Percentiles rank a stretch among this genome's conserved stretches.
Evolutionary conservation across 345 rosid species (phyloP).

Genomic region (Eucalyptus marginata): DNA sequence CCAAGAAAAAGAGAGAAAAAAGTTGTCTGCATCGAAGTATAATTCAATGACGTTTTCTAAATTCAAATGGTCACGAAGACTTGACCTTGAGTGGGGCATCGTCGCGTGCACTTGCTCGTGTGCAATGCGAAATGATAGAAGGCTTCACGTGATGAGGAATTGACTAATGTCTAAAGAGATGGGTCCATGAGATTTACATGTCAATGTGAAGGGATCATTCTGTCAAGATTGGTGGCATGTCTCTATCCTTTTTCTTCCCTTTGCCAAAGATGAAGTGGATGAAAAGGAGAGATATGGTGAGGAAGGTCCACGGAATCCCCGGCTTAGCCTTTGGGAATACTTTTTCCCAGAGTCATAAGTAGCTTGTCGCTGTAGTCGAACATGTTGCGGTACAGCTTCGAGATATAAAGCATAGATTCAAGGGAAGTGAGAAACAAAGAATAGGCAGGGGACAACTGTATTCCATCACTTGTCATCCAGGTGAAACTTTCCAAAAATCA

Average conservation of each 20-base stretch:
- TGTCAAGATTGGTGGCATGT: not conserved
- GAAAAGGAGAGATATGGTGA: not conserved
- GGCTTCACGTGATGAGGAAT: not conserved
- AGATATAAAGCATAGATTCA: not conserved
- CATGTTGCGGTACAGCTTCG: not conserved
- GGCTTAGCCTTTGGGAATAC: not conserved
- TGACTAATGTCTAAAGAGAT: not conserved
- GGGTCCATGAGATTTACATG: not conserved
- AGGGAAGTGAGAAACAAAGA: not conserved
- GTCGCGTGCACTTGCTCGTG: not conserved
- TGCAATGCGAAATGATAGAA: not conserved
- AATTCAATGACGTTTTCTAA: not conserved
- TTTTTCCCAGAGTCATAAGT: not conserved
- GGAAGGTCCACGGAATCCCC: not conserved
- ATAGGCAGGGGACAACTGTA: not conserved
- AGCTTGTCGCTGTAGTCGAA: not conserved
- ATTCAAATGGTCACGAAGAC: not conserved
- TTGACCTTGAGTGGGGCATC: not conserved
- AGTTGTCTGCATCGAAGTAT: not conserved
- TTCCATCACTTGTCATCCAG: not conserved
- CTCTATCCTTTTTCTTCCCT: not conserved
- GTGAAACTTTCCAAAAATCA: not conserved
- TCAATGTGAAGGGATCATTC: not conserved
- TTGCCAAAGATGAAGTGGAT: not conserved
- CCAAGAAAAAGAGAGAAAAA: not conserved